Conservation (phyloP, 2,329 filamentous ascomycete species). For the Chrysoporthe cubensis region DNA sequence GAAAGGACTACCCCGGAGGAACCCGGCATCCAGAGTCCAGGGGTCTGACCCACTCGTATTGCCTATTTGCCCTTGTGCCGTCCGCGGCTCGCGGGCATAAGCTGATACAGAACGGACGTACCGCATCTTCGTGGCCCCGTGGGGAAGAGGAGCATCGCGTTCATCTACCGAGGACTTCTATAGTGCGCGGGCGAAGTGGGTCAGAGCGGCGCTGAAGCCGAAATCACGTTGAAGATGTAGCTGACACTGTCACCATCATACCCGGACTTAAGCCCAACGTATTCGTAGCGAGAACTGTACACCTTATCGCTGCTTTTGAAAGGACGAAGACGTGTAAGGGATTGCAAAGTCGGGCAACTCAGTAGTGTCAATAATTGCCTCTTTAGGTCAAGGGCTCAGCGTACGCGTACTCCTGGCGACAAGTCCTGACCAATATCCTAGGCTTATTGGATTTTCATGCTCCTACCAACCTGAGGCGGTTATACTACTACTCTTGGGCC, state of each 20-base stretch:
- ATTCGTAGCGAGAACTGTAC: background rate
- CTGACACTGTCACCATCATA: background rate
- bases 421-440: background rate
- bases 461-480: background rate
- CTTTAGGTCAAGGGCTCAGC: background rate
- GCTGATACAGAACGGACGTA: background rate
- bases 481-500: background rate
- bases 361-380: background rate
- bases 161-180: background rate
- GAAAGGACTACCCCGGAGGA: background rate
- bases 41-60: background rate
- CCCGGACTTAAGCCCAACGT: background rate
- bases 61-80: background rate
- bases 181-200: background rate
- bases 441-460: background rate
- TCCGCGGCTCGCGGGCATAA: background rate
- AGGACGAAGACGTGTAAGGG: background rate
- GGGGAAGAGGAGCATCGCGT: background rate
- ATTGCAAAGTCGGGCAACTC: background rate
- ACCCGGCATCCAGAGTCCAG: background rate
- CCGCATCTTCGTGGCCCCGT: too few relatives aligned
- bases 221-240: background rate
- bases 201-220: background rate
- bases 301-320: background rate
- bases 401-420: background rate